Base-by-base conservation (phyloP, 495 filamentous ascomycete species). In the Aspergillus cavernicola region DNA sequence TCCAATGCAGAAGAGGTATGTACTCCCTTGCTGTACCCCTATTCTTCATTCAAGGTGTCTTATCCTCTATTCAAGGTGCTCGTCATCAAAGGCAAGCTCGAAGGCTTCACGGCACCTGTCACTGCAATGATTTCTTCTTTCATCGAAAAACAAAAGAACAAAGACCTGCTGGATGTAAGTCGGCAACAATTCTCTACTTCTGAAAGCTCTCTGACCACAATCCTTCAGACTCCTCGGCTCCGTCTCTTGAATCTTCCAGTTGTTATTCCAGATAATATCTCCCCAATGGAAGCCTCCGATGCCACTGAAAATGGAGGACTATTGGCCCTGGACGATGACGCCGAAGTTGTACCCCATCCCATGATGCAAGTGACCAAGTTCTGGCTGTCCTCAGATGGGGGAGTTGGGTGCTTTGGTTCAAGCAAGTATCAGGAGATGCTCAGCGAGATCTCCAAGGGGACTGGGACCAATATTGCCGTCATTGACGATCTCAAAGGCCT, bases 151-250 rank as follows among this genome's bases (percentile, higher is more conserved):
- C 56, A 69, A 9, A 56, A 33, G 11, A 44, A 56, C 15, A 63
- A 65, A 26, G 60, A 69, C 38, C 44, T 67, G 4, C 37, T 67
- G 11, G 62, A 67, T 53, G 66, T 69, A 53, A 16, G 59, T 39
- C 9, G 48, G 5, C 20, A 8, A 10, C 5, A 15, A 32, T 4
- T 49, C 19, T 32, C 6, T 1, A 33, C 13, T 23, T 16, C 22
- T 7, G 6, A 5, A n/a, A 12, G 9, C 22, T 44, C 39, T 33
- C 47, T 52, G 13, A 58, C 19, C 15, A 8, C 9, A 13, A n/a
- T n/a, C n/a, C 12, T 22, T 29, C 20, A 66, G 63, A 55, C 57
- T 36, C 63, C 60, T 4, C 52, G 64, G 8, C 33, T 60, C 16
- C 47, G 49, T 24, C 49, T 48, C 5, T 35, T 64, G 20, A 53